Percentiles rank a stretch among this genome's conserved stretches.
These are phyloP conservation scores for Sporothrix euskadiensis DNA, from an alignment of 2,329 filamentous ascomycete species.

Conservation along the genomic window DNA sequence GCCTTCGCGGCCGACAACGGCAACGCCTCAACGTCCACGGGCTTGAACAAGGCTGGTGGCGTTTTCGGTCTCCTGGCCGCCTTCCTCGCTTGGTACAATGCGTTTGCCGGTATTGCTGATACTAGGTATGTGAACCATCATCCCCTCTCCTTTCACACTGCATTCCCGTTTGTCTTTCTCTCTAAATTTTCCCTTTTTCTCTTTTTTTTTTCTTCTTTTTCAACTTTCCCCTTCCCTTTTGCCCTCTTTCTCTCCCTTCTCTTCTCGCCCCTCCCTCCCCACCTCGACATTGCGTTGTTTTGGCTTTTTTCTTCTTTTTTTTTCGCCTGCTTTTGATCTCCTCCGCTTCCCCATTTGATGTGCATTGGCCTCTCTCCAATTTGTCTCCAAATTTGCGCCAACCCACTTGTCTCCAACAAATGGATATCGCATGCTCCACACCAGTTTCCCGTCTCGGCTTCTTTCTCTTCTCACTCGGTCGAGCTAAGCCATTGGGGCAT, in stretches of 20 bases:
- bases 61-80: slow-evolving; percentile 78
- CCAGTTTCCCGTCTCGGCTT: background rate
- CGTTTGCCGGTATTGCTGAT: slow-evolving; percentile 78
- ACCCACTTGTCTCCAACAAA: slow-evolving; percentile 1
- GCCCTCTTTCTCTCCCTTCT: too few relatives aligned
- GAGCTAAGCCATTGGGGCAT: background rate
- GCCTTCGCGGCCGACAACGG: slow-evolving; percentile 60
- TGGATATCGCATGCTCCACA: background rate
- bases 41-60: slow-evolving; percentile 69
- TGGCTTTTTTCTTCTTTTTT: background rate
- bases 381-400: slow-evolving; percentile 14
- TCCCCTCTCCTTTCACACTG: background rate
- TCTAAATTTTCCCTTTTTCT: background rate
- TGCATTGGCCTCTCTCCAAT: background rate
- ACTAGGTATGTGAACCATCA: slow-evolving; percentile 51
- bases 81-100: slow-evolving; percentile 86
- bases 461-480: background rate
- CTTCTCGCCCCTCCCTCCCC: too few relatives aligned
- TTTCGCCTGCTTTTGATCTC: background rate
- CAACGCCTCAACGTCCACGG: slow-evolving; percentile 46
- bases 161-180: background rate
- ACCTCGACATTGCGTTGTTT: slow-evolving; percentile 6
- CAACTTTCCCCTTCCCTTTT: background rate
- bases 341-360: background rate
- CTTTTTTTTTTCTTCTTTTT: slow-evolving; percentile 9